phyloP scores from a whole-genome alignment of 345 rosid genomes.

The Erucastrum elatum region DNA sequence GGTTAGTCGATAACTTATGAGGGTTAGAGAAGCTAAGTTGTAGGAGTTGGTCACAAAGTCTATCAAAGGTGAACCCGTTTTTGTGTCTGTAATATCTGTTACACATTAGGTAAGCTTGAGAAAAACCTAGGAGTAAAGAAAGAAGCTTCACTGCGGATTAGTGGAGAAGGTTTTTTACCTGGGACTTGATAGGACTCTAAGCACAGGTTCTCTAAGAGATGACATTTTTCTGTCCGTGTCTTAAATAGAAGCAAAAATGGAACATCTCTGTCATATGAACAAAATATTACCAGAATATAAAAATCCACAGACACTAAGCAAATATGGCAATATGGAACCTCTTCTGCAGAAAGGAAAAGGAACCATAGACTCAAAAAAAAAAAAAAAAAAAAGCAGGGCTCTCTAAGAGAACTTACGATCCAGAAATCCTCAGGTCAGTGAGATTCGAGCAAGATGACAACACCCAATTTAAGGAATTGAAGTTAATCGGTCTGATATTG shows the following conservation, averaged over 20 bases:
- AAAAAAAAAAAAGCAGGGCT: not conserved
- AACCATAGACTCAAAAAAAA: not conserved
- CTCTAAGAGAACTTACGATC: conserved; percentile 64
- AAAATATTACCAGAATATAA: not conserved
- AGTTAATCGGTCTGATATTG: conserved; percentile 66
- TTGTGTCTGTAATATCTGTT: not conserved
- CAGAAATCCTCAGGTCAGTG: conserved; percentile 70
- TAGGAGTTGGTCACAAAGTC: conserved; percentile 73
- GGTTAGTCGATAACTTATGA: conserved; percentile 79
- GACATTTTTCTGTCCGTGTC: conserved; percentile 61
- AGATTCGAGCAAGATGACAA: conserved; percentile 68
- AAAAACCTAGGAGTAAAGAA: not conserved
- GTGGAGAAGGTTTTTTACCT: conserved; percentile 43
- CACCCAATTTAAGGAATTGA: conserved; percentile 53
- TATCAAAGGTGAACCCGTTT: conserved; percentile 36
- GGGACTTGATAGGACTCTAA: conserved; percentile 61
- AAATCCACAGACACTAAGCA: not conserved
- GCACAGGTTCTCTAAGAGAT: conserved; percentile 18
- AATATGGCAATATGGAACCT: not conserved
- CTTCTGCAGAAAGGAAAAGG: not conserved
- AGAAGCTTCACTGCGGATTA: conserved; percentile 6
- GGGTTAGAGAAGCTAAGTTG: conserved; percentile 68
- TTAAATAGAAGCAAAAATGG: conserved; percentile 59
- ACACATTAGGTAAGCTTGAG: conserved; percentile 34
- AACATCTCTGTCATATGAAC: conserved; percentile 44